Percentiles rank a stretch among this genome's conserved stretches.
These are phyloP conservation scores for Silene latifolia DNA, from an alignment of 148 eudicot species.

Conservation along the genomic window DNA sequence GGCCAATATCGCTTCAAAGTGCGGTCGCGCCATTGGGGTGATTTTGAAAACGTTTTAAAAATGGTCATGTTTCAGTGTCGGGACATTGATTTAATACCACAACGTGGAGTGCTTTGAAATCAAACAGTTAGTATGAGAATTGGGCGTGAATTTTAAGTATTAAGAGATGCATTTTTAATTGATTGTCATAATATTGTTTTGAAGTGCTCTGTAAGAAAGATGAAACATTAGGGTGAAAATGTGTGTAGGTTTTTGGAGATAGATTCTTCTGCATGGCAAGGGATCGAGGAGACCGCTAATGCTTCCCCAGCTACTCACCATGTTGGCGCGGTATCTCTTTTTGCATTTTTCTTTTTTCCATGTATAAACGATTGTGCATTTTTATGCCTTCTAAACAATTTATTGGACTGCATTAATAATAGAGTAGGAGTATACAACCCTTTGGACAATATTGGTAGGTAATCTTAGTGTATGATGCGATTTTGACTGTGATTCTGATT, in stretches of 20 bases:
- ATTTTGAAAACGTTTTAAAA: too few relatives aligned
- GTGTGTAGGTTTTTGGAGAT: slow-evolving; percentile 66
- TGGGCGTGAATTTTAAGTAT: too few relatives aligned
- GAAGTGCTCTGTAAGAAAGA: background rate
- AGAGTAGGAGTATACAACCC: background rate
- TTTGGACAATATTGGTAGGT: background rate
- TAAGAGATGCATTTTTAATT: too few relatives aligned
- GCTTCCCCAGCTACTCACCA: slow-evolving; percentile 49
- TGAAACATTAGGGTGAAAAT: slow-evolving; percentile 2
- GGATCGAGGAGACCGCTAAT: slow-evolving; percentile 80
- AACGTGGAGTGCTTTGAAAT: too few relatives aligned
- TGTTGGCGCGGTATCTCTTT: slow-evolving; percentile 67
- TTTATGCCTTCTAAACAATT: background rate
- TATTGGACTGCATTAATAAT: background rate
- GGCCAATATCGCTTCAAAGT: background rate
- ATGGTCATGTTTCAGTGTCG: too few relatives aligned
- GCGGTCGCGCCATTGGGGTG: too few relatives aligned
- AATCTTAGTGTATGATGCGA: background rate
- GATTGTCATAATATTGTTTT: background rate
- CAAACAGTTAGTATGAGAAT: too few relatives aligned
- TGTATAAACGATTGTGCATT: background rate
- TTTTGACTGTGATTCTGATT: background rate
- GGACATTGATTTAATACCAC: too few relatives aligned
- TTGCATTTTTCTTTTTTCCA: background rate
- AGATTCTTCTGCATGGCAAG: slow-evolving; percentile 64